Evolutionary conservation across 108 stramenopile species (phyloP), one percentile per base, ranked within the genome.

Genomic region (Skeletonema marinoi): DNA sequence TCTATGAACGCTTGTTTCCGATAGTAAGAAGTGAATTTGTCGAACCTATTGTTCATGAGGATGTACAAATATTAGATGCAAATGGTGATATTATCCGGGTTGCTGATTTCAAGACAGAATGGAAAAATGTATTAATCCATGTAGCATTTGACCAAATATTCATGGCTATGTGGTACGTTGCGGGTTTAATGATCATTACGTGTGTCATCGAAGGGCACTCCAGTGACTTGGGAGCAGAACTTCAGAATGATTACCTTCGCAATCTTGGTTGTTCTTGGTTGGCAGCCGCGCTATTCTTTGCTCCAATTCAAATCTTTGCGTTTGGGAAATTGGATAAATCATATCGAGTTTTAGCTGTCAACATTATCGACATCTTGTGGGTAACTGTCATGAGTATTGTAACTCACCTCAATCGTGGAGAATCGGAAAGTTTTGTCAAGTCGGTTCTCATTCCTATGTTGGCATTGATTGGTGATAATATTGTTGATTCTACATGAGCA

Each of bases 101-200:
- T 21, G 16, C 14, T 12, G 46, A 50, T 21, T 71, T 70, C 54
- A 65, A 70, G 50, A 69, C 62, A 32, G 46, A 71, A 44, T 66
- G 35, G 33, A 32, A 71, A 17, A 69, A 69, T 21, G 77, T 70
- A 39, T 33, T 78, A 31, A 10, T 78, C 29, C 77, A 78, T 54
- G 77, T 78, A 12, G 64, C 65, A 8, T 65, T 78, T 36, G 77
- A 78, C 44, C 77, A 78, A 21, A 56, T 70, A 6, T 62, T 78
- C 56, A 78, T 78, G 77, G 77, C 77, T 1, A 71, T 78, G 38
- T 32, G 36, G 12, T 78, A 71, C 32, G 77, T 78, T 33, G 77
- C 62, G 14, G 50, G 60, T 2, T 54, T 78, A 54, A 78, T 78
- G 77, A 59, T 70, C 36, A 39, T 78, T n/a, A 78, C 77, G 3